These are phyloP conservation scores for Syncephalastrum contaminatum DNA, from an alignment of 371 early-diverging fungal genomes.

Conservation along the genomic window DNA sequence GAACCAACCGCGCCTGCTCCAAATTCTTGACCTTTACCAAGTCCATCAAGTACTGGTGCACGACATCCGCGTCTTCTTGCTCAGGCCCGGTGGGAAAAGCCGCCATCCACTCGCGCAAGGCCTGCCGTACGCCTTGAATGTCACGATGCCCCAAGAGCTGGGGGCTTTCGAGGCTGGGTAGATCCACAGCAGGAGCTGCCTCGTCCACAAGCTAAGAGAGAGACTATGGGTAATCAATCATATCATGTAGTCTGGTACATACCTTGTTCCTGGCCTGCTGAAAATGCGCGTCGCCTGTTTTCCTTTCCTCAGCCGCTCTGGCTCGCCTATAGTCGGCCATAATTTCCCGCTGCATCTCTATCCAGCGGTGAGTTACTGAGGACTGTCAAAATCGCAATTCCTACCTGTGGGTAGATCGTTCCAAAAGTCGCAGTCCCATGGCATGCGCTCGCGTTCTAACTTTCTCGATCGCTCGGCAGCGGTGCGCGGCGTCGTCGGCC, in stretches of 20 bases:
- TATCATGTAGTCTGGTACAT: neutral
- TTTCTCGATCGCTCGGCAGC: neutral
- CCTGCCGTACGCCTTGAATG: conserved; percentile 23
- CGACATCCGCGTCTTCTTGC: conserved; percentile 31
- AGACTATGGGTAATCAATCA: neutral
- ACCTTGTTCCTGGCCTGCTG: conserved; percentile 10
- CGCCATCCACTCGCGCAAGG: conserved; percentile 30
- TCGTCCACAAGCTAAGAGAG: conserved; percentile 2
- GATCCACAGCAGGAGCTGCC: neutral
- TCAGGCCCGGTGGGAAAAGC: conserved; percentile 29
- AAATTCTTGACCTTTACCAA: conserved; percentile 27
- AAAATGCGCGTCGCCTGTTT: conserved; percentile 11
- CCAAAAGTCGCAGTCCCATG: conserved; percentile 27
- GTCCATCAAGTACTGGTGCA: conserved; percentile 24
- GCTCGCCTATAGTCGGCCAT: conserved; percentile 12
- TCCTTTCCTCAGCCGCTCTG: conserved; percentile 9
- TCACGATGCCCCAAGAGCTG: conserved; percentile 26
- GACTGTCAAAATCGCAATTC: neutral
- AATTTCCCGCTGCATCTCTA: conserved; percentile 21
- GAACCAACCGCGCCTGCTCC: conserved; percentile 31
- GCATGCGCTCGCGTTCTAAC: neutral
- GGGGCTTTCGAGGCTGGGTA: conserved; percentile 15
- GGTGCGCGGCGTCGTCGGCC: neutral
- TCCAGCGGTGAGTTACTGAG: neutral
- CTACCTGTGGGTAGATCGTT: conserved; percentile 33